These are phyloP conservation scores for Starmera quercuum DNA, from an alignment of 805 yeast genomes.

Conservation along the genomic window DNA sequence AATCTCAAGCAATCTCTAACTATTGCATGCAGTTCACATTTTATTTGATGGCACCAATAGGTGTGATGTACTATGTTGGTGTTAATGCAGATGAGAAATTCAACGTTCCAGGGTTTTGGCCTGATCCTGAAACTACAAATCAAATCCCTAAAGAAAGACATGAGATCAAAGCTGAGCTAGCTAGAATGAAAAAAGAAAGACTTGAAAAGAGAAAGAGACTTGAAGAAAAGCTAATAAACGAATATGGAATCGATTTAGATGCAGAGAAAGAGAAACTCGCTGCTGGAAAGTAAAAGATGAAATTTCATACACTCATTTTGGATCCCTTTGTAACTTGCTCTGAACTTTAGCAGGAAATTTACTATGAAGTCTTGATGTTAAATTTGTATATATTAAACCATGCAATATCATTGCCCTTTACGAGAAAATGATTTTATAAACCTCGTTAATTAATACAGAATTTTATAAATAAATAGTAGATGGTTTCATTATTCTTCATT, in stretches of 20 bases:
- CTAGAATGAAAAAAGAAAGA: constrained; percentile 74
- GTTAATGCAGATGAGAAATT: constrained; percentile 82
- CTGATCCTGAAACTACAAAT: constrained; percentile 87
- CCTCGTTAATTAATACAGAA: too few relatives aligned
- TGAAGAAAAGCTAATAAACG: constrained; percentile 60
- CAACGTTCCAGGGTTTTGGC: constrained; percentile 94
- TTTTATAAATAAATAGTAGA: too few relatives aligned
- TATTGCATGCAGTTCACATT: constrained; percentile 52
- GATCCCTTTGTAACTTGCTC: too few relatives aligned
- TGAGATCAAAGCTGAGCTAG: constrained; percentile 86
- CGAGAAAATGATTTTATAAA: too few relatives aligned
- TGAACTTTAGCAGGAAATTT: too few relatives aligned
- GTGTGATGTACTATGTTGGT: constrained; percentile 92
- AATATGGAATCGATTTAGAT: constrained; percentile 54
- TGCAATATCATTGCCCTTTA: too few relatives aligned
- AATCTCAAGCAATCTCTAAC: not conserved
- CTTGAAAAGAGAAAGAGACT: constrained; percentile 63
- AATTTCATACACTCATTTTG: too few relatives aligned
- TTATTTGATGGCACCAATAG: constrained; percentile 77
- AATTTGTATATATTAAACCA: too few relatives aligned
- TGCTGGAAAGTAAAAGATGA: too few relatives aligned
- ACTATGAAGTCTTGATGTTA: too few relatives aligned
- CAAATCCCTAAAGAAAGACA: constrained; percentile 89
- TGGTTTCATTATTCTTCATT: too few relatives aligned
- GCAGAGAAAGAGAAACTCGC: constrained; percentile 34